Evolutionary conservation across 2,329 filamentous ascomycete species (phyloP), one percentile per base, ranked within the genome.

Genomic region (Sporothrix variecibatus): DNA sequence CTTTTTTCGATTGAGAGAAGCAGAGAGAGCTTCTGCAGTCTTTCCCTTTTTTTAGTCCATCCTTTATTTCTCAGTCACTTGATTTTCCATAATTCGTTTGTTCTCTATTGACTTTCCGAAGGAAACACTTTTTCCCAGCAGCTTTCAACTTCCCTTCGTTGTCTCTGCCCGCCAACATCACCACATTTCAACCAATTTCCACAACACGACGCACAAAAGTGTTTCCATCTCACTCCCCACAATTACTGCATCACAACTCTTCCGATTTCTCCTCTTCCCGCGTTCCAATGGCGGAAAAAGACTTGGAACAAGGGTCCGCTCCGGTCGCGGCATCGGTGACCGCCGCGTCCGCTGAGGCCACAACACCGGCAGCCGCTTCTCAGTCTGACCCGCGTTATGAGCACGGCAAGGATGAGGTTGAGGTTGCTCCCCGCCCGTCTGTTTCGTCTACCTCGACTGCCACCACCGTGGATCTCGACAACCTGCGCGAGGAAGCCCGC

Each of bases 401-500:
- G 26, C 74, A 76, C 43, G 68, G 26, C 65, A 74, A 72, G 23
- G 72, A 76, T 43, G 77, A 78, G 56, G 51, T 76, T 38, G 78
- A 78, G 72, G 58, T 56, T 9, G 72, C 73, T 8, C 76, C 76
- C 15, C 72, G 69, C 38, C 60, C 76, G 4, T 77, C 78, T 8
- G 72, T 71, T 12, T 75, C 77, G 1, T 77, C 77, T 2, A 74
- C 75, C 17, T 76, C 77, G 8, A 77, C 77, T 0, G 78, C 78
- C 1, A 78, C 70, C 12, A 78, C 79, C 2, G 79, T 78, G 23
- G 78, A 80, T 73, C 76, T 79, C 20, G 84, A 85, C 75, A 81
- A 85, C 64, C 79, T 82, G 76, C 79, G 81, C 38, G 83, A 86
- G 73, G 79, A 82, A 71, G 83, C 81, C 5, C 82, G 83, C 28